phyloP scores from a whole-genome alignment of 2,329 filamentous ascomycete genomes.

The Fusarium devonianum region DNA sequence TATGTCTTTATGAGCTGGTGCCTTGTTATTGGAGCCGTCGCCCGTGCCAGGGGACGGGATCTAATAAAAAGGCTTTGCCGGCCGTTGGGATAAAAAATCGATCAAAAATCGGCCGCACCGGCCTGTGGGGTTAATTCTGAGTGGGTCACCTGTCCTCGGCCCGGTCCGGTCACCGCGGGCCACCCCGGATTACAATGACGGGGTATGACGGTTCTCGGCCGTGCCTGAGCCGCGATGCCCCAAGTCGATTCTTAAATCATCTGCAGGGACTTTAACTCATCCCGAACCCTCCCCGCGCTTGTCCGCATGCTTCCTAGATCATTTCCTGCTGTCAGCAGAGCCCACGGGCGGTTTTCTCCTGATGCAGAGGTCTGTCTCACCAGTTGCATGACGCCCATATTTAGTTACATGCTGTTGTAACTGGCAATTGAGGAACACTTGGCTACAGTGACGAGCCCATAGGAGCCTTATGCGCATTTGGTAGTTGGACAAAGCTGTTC shows the following conservation, averaged over 20 bases:
- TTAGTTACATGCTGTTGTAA: no score
- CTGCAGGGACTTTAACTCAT: no score
- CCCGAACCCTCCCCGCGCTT: slow-evolving; percentile 13
- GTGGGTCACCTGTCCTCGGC: slow-evolving; percentile 30
- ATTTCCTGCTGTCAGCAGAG: not conserved
- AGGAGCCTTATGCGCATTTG: no score
- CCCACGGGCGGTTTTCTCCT: not conserved
- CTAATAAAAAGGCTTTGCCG: not conserved
- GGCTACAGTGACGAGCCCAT: no score
- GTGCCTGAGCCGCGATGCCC: slow-evolving; percentile 15
- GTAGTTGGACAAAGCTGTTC: no score
- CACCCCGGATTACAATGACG: slow-evolving; percentile 16
- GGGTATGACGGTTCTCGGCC: slow-evolving; percentile 20
- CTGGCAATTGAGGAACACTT: no score
- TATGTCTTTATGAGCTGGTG: no score
- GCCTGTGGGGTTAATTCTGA: slow-evolving; percentile 19
- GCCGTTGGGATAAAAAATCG: slow-evolving; percentile 21
- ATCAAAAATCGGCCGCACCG: slow-evolving; percentile 20
- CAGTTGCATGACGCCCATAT: no score
- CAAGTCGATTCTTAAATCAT: no score
- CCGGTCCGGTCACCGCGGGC: slow-evolving; percentile 34
- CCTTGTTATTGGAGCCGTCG: slow-evolving; percentile 3
- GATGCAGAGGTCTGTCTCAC: no score
- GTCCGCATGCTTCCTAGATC: slow-evolving; percentile 11
- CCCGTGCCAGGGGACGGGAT: not conserved